A percentile compares a stretch with the other conserved stretches of the same genome.
Evolutionary conservation across 2,329 filamentous ascomycete genomes (phyloP).

Genomic region (Colletotrichum tropicicola): DNA sequence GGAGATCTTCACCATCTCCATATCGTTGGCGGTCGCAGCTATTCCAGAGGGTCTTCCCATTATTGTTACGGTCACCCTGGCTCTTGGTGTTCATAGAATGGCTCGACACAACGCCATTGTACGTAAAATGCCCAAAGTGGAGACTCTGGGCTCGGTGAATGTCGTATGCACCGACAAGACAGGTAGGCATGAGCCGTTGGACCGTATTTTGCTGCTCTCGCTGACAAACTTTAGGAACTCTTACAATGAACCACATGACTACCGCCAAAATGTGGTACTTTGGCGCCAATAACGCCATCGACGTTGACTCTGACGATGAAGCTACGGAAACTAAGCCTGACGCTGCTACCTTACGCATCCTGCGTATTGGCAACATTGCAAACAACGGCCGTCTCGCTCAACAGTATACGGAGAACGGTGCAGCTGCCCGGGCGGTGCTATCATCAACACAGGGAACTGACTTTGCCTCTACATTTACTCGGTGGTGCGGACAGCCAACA

Average conservation of each 20-base stretch:
- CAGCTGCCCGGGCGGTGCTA: slow-evolving; percentile 81
- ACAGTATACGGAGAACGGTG: slow-evolving; percentile 73
- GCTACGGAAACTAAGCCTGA: slow-evolving; percentile 68
- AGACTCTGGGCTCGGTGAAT: slow-evolving; percentile 97
- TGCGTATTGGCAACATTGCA: slow-evolving; percentile 94
- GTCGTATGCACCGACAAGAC: slow-evolving; percentile 99
- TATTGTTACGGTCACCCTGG: slow-evolving; percentile 96
- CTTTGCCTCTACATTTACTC: slow-evolving; percentile 72
- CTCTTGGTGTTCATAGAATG: slow-evolving; percentile 95
- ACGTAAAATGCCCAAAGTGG: slow-evolving; percentile 93
- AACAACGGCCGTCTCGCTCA: slow-evolving; percentile 90
- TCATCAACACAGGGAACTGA: slow-evolving; percentile 81
- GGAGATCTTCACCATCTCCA: slow-evolving; percentile 97
- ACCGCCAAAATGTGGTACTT: slow-evolving; percentile 97
- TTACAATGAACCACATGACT: slow-evolving; percentile 99
- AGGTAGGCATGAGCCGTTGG: slow-evolving; percentile 52
- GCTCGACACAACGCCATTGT: slow-evolving; percentile 95
- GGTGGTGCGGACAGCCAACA: slow-evolving; percentile 97
- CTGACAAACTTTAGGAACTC: slow-evolving; percentile 67
- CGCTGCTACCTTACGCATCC: slow-evolving; percentile 78
- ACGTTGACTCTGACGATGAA: slow-evolving; percentile 65
- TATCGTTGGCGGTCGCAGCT: slow-evolving; percentile 93
- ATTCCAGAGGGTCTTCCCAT: slow-evolving; percentile 97
- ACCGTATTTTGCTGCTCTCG: not conserved
- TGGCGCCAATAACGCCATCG: slow-evolving; percentile 65